A percentile compares a stretch with the other conserved stretches of the same genome.
Conservation (phyloP, 2,329 filamentous ascomycete species). For the Bipolaris victoriae region DNA sequence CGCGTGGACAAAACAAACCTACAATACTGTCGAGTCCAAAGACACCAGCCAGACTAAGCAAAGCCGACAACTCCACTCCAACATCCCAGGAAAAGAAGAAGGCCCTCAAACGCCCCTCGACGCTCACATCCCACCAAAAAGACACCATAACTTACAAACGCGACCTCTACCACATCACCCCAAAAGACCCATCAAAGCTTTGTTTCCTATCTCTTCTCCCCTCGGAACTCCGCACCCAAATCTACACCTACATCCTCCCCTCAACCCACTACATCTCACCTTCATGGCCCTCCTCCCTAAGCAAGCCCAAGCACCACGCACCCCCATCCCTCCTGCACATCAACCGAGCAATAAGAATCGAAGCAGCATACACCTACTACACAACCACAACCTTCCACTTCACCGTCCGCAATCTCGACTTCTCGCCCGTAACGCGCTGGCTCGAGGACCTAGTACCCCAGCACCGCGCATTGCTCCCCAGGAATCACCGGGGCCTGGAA, state of each 20-base stretch:
- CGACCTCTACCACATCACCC: conserved; percentile 8
- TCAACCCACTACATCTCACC: background rate
- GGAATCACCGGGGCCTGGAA: conserved; percentile 21
- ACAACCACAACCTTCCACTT: conserved; percentile 24
- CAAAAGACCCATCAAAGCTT: conserved; percentile 5
- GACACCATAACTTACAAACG: conserved; percentile 4
- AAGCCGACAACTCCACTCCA: background rate
- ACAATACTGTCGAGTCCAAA: background rate
- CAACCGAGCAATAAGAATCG: conserved; percentile 36
- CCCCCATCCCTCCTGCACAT: conserved; percentile 22
- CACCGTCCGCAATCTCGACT: conserved; percentile 26
- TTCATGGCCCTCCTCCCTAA: background rate
- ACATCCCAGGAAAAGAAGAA: background rate
- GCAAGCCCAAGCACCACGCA: background rate
- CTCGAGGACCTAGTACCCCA: conserved; percentile 17
- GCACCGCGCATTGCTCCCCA: conserved; percentile 24
- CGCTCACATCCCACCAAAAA: conserved; percentile 9
- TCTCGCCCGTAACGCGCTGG: conserved; percentile 22
- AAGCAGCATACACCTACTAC: conserved; percentile 39
- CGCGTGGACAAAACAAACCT: background rate
- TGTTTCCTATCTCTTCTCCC: conserved; percentile 8
- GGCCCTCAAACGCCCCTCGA: conserved; percentile 11
- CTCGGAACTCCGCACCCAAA: conserved; percentile 11
- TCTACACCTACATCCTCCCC: conserved; percentile 19
- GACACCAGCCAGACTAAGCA: background rate